phyloP scores from a whole-genome alignment of 2,329 filamentous ascomycete species.

The Pseudodiploospora longispora region DNA sequence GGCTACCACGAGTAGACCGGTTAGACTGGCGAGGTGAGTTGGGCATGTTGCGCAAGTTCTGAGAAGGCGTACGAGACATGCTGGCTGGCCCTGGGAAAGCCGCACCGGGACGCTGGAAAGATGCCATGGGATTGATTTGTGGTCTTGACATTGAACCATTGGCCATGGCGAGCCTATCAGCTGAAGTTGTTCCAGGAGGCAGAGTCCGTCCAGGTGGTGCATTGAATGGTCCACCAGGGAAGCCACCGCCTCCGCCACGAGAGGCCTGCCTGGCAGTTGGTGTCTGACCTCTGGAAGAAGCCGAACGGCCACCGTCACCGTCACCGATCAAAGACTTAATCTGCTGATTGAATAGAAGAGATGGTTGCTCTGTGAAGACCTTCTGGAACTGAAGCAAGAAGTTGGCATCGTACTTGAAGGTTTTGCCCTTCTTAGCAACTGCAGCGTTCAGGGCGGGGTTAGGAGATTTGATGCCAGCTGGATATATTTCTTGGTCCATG shows the following conservation, averaged over 20 bases:
- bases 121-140: slow-evolving; percentile 32
- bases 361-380: slow-evolving; percentile 95
- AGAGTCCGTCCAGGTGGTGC: slow-evolving; percentile 46
- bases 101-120: slow-evolving; percentile 40
- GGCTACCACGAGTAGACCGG: slow-evolving; percentile 56
- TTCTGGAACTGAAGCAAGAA: slow-evolving; percentile 95
- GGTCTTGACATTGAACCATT: slow-evolving; percentile 41
- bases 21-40: slow-evolving; percentile 65
- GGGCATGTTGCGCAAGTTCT: slow-evolving; percentile 54
- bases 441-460: slow-evolving; percentile 84
- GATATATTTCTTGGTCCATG: slow-evolving; percentile 73
- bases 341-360: slow-evolving; percentile 83
- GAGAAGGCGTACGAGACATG: slow-evolving; percentile 60
- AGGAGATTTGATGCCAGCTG: slow-evolving; percentile 74
- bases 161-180: slow-evolving; percentile 63
- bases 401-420: slow-evolving; percentile 89
- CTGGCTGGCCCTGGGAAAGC: slow-evolving; percentile 53
- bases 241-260: slow-evolving; percentile 41
- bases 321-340: slow-evolving; percentile 85
- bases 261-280: slow-evolving; percentile 43
- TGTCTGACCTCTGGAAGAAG: slow-evolving; percentile 46
- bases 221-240: slow-evolving; percentile 66
- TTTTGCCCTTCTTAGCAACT: slow-evolving; percentile 68
- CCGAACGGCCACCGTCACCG: slow-evolving; percentile 53
- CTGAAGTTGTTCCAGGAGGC: slow-evolving; percentile 69